A percentile compares a stretch with the other conserved stretches of the same genome.
Evolutionary conservation across 108 stramenopile genomes (phyloP).

Genomic region (Skeletonema tropicum): DNA sequence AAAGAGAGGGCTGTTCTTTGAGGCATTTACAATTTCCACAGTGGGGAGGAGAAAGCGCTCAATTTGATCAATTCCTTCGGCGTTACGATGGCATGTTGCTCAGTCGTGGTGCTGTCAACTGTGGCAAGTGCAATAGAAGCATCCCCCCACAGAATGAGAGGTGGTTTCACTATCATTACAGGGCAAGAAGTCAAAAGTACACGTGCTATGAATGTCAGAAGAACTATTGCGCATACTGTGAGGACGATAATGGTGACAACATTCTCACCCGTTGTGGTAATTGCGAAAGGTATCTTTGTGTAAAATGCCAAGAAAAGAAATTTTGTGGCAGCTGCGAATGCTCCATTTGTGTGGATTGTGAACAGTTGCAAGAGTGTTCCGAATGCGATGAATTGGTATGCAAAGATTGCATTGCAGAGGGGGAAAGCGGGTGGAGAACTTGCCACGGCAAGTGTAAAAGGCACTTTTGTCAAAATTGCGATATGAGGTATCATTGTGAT

Average conservation of each 20-base stretch:
- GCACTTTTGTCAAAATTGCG: too few relatives aligned
- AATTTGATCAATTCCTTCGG: background rate
- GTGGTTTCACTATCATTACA: background rate
- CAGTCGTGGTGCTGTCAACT: background rate
- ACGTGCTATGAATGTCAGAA: background rate
- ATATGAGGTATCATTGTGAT: too few relatives aligned
- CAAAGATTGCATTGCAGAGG: too few relatives aligned
- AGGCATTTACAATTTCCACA: background rate
- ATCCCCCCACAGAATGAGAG: background rate
- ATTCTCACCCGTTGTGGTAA: background rate
- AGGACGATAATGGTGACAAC: background rate
- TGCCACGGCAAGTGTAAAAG: too few relatives aligned
- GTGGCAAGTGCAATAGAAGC: background rate
- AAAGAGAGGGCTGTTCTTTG: background rate
- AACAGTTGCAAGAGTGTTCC: too few relatives aligned
- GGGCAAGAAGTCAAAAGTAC: background rate
- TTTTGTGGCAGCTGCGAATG: too few relatives aligned
- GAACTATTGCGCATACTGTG: background rate
- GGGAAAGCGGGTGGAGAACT: too few relatives aligned
- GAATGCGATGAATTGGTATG: too few relatives aligned
- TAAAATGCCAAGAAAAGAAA: too few relatives aligned
- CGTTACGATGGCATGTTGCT: background rate
- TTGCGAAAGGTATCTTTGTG: background rate
- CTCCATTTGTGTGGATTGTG: too few relatives aligned
- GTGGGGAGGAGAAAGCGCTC: background rate